Evolutionary conservation across 2,329 filamentous ascomycete genomes (phyloP), one percentile per base, ranked within the genome.

Genomic region (Setomelanomma holmii): DNA sequence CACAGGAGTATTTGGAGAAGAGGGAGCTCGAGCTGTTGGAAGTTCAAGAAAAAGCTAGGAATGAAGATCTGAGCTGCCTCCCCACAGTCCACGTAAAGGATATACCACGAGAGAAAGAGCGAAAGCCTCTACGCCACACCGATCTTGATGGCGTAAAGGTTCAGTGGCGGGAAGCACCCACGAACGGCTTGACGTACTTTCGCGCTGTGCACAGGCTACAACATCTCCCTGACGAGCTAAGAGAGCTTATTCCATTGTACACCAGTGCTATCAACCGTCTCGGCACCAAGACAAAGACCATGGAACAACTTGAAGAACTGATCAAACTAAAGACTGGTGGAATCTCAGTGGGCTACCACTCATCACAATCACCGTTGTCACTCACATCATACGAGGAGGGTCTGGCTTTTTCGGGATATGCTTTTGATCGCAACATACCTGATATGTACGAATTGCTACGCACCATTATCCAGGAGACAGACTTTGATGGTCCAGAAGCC

Each of bases 241-340:
- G 95, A 45, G 82, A 90, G 63, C 80, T 98, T 51, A 84, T 98
- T 41, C 95, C 95, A 0, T 79, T 99, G 0, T 98, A 98, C 71
- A 92, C 90, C 12, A 93, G 96, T 69, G 88, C 90, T 33, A 87
- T 99, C 55, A 95, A 97, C 89, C 89, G 95, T 17, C 83, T 99
- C 7, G 95, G 95, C 12, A 99, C 93, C 2, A 89, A 89, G 64
- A 85, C 87, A 53, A 90, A 90, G 82, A 87, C 87, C 0, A 97
- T 96, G 89, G 95, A 97, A 73, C 88, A 97, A 73, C 84, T 98
- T 45, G 95, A 99, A 75, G 95, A 98, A 68, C 77, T 93, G 49
- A 97, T 99, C 74, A 98, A 98, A 75, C 83, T 98, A 23, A 96
- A 96, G 78, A 98, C 95, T 1, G 95, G 95, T 17, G 95, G 95